Conservation (phyloP, 306 rosid genomes). For the Begonia loranthoides region DNA sequence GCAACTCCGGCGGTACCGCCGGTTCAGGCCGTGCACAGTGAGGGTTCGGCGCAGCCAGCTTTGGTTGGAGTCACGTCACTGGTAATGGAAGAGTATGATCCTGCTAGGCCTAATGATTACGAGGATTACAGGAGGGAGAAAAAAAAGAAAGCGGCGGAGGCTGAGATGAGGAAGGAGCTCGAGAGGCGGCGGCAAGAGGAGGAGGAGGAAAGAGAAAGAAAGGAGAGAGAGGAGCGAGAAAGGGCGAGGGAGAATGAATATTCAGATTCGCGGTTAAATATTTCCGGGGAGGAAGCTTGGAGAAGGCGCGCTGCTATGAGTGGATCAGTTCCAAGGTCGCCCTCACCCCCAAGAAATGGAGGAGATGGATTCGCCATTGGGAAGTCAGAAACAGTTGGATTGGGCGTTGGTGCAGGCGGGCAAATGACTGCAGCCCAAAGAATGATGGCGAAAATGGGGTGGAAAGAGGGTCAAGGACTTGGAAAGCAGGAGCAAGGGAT, state of each 20-base stretch:
- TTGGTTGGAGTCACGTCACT: slow-evolving; percentile 73
- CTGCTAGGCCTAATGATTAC: slow-evolving; percentile 87
- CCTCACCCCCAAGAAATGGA: slow-evolving; percentile 55
- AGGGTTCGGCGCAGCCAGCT: slow-evolving; percentile 45
- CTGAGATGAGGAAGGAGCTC: slow-evolving; percentile 65
- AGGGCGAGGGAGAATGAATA: slow-evolving; percentile 31
- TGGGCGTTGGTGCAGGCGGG: slow-evolving; percentile 94
- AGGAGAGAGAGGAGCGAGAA: slow-evolving; percentile 33
- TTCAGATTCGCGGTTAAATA: slow-evolving; percentile 53
- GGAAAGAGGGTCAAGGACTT: slow-evolving; percentile 97
- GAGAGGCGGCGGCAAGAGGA: slow-evolving; percentile 65
- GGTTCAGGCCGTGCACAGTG: slow-evolving; percentile 13
- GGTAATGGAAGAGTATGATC: slow-evolving; percentile 87
- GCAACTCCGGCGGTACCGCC: slow-evolving; percentile 6
- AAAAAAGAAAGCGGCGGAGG: slow-evolving; percentile 77
- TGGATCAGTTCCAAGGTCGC: slow-evolving; percentile 48
- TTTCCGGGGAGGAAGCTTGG: slow-evolving; percentile 98
- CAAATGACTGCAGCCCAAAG: slow-evolving; percentile 98
- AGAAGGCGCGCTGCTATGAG: slow-evolving; percentile 92
- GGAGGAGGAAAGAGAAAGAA: slow-evolving; percentile 45
- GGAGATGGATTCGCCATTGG: slow-evolving; percentile 79
- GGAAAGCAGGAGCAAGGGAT: slow-evolving; percentile 98
- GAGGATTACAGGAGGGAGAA: slow-evolving; percentile 80
- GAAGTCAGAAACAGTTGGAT: slow-evolving; percentile 74
- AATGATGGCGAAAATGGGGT: slow-evolving; percentile 99